Evolutionary conservation across 164 flowering plant genomes (phyloP).

Genomic region (Amborella trichopoda): DNA sequence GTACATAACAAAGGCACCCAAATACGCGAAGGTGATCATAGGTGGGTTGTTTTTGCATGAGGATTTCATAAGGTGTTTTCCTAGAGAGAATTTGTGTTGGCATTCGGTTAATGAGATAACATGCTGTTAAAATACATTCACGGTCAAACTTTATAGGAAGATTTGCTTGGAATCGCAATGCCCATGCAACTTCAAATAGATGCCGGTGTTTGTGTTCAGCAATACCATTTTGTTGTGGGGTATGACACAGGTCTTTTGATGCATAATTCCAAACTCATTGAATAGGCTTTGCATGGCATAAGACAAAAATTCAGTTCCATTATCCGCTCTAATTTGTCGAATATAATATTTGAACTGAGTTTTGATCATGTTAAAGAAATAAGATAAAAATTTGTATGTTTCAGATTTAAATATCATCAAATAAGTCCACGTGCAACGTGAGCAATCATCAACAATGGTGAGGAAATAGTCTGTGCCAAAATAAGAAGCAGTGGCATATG

Average conservation of each 20-base stretch:
- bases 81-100: neutral
- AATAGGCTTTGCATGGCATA: neutral
- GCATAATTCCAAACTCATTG: slow-evolving; percentile 4
- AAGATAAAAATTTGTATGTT: neutral
- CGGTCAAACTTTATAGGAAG: slow-evolving; percentile 2
- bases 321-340: neutral
- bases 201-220: slow-evolving; percentile 10
- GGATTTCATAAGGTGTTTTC: neutral
- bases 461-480: slow-evolving; percentile 3
- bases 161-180: slow-evolving; percentile 3
- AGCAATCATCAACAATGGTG: slow-evolving; percentile 3
- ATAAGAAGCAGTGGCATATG: neutral
- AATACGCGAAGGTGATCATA: too few species aligned
- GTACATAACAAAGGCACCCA: too few species aligned
- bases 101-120: slow-evolving; percentile 4
- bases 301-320: slow-evolving; percentile 5
- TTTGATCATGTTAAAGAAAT: neutral
- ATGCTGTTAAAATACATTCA: slow-evolving; percentile 1
- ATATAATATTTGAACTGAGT: neutral
- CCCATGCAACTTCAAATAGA: slow-evolving; percentile 7
- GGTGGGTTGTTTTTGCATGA: neutral
- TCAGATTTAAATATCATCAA: slow-evolving; percentile 3
- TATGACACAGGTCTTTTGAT: slow-evolving; percentile 7
- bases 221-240: slow-evolving; percentile 12
- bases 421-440: neutral